Evolutionary conservation across 345 rosid species (phyloP).

Genomic region (Aethionema arabicum): DNA sequence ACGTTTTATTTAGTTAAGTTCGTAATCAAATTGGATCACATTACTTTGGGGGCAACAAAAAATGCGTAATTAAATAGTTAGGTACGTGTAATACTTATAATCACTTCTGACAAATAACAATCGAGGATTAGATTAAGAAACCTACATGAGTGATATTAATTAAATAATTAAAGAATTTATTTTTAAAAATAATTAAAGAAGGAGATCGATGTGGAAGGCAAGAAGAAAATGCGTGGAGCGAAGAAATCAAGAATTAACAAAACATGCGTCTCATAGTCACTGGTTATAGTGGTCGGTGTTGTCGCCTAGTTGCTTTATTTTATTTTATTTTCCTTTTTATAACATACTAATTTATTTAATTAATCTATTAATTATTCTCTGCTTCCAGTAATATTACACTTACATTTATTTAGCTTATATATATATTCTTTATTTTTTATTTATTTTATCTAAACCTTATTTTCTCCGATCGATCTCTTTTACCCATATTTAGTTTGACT

Average conservation of each 20-base stretch:
- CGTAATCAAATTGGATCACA: no score
- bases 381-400: not conserved
- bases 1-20: no score
- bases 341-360: slow-evolving; percentile 1
- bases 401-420: not conserved
- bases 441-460: not conserved
- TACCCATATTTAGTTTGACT: not conserved
- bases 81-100: no score
- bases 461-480: not conserved
- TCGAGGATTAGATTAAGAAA: no score
- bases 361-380: slow-evolving; percentile 1
- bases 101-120: no score
- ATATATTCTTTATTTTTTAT: slow-evolving; percentile 1
- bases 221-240: slow-evolving; percentile 25
- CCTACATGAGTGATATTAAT: no score
- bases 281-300: slow-evolving; percentile 67
- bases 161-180: no score
- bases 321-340: slow-evolving; percentile 16
- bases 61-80: no score
- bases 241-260: slow-evolving; percentile 30
- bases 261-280: slow-evolving; percentile 58
- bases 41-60: no score
- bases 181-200: no score
- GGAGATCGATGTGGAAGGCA: not conserved
- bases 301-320: slow-evolving; percentile 29